Percentiles rank a stretch among this genome's conserved stretches.
Conservation (phyloP, 2,329 filamentous ascomycete species). For the Botryotinia convoluta region DNA sequence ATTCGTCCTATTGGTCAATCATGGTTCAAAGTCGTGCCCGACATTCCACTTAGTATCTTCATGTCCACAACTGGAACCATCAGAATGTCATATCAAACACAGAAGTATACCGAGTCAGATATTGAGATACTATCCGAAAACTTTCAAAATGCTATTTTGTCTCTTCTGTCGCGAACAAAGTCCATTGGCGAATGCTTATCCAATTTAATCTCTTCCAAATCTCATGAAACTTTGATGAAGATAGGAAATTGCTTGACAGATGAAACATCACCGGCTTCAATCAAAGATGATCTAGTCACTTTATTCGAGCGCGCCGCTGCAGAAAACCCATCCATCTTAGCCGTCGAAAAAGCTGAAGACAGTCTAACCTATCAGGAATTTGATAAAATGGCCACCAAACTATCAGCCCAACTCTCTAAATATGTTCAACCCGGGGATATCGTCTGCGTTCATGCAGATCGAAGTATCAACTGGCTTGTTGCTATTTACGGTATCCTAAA, state of each 20-base stretch:
- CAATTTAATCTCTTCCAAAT: background rate
- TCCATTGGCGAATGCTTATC: background rate
- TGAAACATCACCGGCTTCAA: background rate
- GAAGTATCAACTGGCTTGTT: conserved; percentile 45
- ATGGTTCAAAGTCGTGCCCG: conserved; percentile 7
- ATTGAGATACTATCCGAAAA: background rate
- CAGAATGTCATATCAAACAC: conserved; percentile 14
- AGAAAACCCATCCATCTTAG: background rate
- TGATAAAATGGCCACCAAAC: background rate
- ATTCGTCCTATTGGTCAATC: conserved; percentile 2
- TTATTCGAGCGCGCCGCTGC: conserved; percentile 9
- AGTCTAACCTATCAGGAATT: conserved; percentile 12
- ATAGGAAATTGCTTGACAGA: conserved; percentile 17
- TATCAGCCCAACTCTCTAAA: conserved; percentile 4
- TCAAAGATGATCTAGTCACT: conserved; percentile 19
- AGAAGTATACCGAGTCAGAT: background rate
- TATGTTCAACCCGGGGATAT: conserved; percentile 41
- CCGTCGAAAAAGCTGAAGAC: background rate
- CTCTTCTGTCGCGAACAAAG: background rate
- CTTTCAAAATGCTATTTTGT: conserved; percentile 1
- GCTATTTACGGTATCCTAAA: conserved; percentile 40
- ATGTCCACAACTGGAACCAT: conserved; percentile 13
- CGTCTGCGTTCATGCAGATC: conserved; percentile 45
- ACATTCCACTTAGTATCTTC: conserved; percentile 14
- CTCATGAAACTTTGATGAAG: background rate